A percentile compares a stretch with the other conserved stretches of the same genome.
Evolutionary conservation across 1,284 basidiomycete species (phyloP).

Genomic region (Ganoderma leucocontextum): DNA sequence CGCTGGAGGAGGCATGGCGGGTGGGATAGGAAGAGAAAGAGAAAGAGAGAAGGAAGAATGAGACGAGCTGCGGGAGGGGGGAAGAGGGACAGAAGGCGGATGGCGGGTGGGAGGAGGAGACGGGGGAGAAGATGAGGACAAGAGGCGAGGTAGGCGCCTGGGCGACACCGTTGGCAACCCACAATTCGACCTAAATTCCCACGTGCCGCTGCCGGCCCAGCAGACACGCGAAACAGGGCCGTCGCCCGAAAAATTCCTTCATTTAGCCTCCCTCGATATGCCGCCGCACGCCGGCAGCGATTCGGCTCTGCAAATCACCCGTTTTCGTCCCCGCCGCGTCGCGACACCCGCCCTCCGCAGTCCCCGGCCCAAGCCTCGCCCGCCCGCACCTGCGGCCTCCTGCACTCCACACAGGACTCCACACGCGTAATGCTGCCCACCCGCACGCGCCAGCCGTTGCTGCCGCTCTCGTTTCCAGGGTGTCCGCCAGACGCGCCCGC

Average conservation of each 20-base stretch:
- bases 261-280: constrained; percentile 34
- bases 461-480: neutral
- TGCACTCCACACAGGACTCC: neutral
- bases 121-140: constrained; percentile 38
- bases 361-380: constrained; percentile 4
- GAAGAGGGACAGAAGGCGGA: constrained; percentile 29
- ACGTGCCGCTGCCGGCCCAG: constrained; percentile 30
- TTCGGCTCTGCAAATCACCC: constrained; percentile 15
- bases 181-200: constrained; percentile 35
- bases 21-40: constrained; percentile 30
- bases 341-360: constrained; percentile 21
- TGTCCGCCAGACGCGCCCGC: constrained; percentile 17
- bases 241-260: constrained; percentile 31
- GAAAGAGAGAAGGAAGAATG: constrained; percentile 25
- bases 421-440: neutral
- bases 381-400: constrained; percentile 10
- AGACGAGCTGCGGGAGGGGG: constrained; percentile 25
- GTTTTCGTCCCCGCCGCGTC: constrained; percentile 24
- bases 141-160: constrained; percentile 36
- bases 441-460: neutral
- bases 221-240: constrained; percentile 37
- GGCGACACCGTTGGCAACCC: constrained; percentile 35
- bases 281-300: constrained; percentile 24
- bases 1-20: constrained; percentile 50
- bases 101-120: constrained; percentile 37